Percentiles rank a stretch among this genome's conserved stretches.
These are phyloP conservation scores for Sclerospora graminicola DNA, from an alignment of 352 stramenopile species.

Conservation along the genomic window DNA sequence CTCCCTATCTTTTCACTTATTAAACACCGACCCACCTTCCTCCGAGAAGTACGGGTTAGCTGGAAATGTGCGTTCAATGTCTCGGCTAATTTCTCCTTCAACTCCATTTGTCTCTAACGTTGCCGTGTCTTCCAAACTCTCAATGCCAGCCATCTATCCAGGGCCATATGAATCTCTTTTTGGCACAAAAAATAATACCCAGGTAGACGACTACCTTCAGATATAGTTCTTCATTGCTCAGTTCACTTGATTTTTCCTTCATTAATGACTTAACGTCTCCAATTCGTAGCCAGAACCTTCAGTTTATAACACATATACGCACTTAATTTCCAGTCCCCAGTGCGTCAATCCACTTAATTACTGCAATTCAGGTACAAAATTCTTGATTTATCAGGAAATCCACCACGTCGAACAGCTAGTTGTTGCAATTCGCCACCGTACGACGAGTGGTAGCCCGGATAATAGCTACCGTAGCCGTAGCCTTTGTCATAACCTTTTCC, in stretches of 20 bases:
- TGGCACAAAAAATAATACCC: background rate
- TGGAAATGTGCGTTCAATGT: conserved; percentile 69
- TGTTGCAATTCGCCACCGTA: no score
- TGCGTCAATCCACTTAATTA: background rate
- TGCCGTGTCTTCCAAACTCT: conserved; percentile 22
- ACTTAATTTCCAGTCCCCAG: background rate
- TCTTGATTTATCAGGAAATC: conserved; percentile 18
- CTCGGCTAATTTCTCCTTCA: conserved; percentile 69
- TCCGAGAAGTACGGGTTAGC: conserved; percentile 40
- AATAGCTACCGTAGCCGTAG: no score
- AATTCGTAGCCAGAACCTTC: conserved; percentile 31
- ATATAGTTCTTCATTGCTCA: conserved; percentile 13
- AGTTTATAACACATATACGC: conserved; percentile 1
- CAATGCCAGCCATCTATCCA: conserved; percentile 31
- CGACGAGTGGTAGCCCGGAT: no score
- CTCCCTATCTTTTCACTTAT: background rate
- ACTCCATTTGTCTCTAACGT: conserved; percentile 39
- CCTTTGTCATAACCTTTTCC: no score
- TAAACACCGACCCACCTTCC: conserved; percentile 10
- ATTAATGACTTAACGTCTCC: conserved; percentile 23
- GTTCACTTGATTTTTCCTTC: conserved; percentile 2
- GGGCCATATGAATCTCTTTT: background rate
- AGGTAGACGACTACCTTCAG: conserved; percentile 12
- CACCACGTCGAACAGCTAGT: conserved; percentile 12
- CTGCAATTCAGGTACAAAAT: no score